Evolutionary conservation across 768 basidiomycete species (phyloP), one percentile per base, ranked within the genome.

Genomic region (Clitopilus hobsonii): DNA sequence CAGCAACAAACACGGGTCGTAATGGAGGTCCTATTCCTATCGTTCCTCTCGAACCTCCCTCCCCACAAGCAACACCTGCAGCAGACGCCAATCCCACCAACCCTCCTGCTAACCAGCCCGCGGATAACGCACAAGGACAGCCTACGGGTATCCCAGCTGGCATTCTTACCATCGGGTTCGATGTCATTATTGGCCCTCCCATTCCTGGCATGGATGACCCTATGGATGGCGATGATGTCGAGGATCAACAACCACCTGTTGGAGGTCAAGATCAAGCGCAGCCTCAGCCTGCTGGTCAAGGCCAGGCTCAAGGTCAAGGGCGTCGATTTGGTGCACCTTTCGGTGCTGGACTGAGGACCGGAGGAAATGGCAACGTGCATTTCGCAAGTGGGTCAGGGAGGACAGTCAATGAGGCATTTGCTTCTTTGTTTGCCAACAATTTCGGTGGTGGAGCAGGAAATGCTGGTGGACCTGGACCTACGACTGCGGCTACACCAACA

Each of bases 151-250:
- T 26, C 28, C 38, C 38, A 54, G 52, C 51, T 0, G 67, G 68
- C 38, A 56, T 72, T 5, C 2, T 76, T 23, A 73, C 74, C 18
- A 69, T 76, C 51, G 74, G 75, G n/a, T 58, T 76, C 25, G 74
- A 76, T 53, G 69, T 76, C 63, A 67, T 74, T 54, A 57, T 74
- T 7, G 63, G 64, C 16, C 51, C 53, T 7, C 58, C 57, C 30
- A 38, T 41, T 3, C 23, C 45, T 29, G 49, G 30, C 54, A 50
- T 57, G 41, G 41, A 20, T 23, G 22, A 41, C 8, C 13, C 54
- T 32, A 14, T 30, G 1, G 49, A n/a, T 49, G 48, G 29, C 18
- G 56, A 38, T n/a, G n/a, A n/a, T n/a, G n/a, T n/a, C n/a, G n/a
- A n/a, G n/a, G n/a, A n/a, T n/a, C n/a, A n/a, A n/a, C n/a, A n/a